These are phyloP conservation scores for Aspergillus versicolor DNA, from an alignment of 2,329 filamentous ascomycete genomes.

Conservation along the genomic window DNA sequence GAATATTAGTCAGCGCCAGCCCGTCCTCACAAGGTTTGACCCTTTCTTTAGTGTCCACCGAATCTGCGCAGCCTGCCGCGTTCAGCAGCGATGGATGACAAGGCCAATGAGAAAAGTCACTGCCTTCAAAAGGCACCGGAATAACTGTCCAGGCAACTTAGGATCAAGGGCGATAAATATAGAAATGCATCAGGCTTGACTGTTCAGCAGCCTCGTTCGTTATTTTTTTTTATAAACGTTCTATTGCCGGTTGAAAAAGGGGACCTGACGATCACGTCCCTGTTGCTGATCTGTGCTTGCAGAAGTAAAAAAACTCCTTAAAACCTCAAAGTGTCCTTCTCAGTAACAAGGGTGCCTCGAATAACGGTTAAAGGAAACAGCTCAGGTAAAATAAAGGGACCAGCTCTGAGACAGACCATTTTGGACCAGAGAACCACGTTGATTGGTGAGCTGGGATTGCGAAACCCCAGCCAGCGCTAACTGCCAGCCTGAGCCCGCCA, in stretches of 20 bases:
- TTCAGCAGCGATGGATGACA: not conserved
- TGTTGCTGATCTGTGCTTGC: not conserved
- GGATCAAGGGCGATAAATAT: not conserved
- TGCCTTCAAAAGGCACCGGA: not conserved
- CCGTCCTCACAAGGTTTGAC: too few species aligned
- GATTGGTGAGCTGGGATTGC: not conserved
- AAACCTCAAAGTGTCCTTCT: too few species aligned
- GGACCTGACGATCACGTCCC: not conserved
- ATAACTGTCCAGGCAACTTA: not conserved
- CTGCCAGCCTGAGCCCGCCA: slow-evolving; percentile 3
- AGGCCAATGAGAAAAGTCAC: not conserved
- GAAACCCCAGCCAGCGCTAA: not conserved
- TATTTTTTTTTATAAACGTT: not conserved
- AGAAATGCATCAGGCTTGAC: not conserved
- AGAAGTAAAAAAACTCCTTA: not conserved
- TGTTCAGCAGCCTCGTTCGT: not conserved
- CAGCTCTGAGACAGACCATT: not conserved
- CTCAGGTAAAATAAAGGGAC: not conserved
- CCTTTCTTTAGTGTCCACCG: too few species aligned
- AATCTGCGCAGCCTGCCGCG: too few species aligned
- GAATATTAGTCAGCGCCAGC: too few species aligned
- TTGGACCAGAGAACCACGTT: not conserved
- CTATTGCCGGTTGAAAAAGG: not conserved
- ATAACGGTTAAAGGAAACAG: not conserved
- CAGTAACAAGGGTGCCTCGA: not conserved